Percentiles rank a stretch among this genome's conserved stretches.
phyloP scores from a whole-genome alignment of 345 rosid genomes.

The Cardamine occulta region DNA sequence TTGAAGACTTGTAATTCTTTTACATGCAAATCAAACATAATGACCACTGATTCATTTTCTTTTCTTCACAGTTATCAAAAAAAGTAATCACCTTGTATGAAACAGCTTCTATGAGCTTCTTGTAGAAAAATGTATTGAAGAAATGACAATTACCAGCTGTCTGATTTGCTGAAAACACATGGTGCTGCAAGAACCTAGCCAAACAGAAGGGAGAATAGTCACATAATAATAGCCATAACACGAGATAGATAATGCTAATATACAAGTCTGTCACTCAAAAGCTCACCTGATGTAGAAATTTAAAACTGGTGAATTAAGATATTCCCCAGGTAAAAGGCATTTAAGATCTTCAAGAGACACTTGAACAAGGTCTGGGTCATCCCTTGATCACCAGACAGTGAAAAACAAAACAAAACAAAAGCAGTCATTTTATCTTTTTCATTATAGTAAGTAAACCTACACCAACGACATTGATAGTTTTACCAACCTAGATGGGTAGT shows the following conservation, averaged over 20 bases:
- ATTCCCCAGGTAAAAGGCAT: constrained; percentile 72
- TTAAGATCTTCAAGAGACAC: constrained; percentile 61
- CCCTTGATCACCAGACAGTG: constrained; percentile 51
- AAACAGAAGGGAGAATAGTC: constrained; percentile 15
- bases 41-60: constrained; percentile 26
- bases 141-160: constrained; percentile 61
- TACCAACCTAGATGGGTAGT: constrained; percentile 75
- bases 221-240: constrained; percentile 5
- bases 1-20: neutral
- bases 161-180: constrained; percentile 54
- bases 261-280: constrained; percentile 7
- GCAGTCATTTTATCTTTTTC: neutral
- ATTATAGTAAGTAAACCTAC: constrained; percentile 3
- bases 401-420: neutral
- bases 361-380: constrained; percentile 69
- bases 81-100: constrained; percentile 60
- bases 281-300: constrained; percentile 84
- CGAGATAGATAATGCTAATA: neutral
- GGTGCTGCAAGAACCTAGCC: constrained; percentile 69
- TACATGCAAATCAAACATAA: constrained; percentile 5
- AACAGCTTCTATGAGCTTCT: constrained; percentile 84
- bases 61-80: constrained; percentile 1
- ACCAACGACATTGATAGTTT: constrained; percentile 6
- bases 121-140: constrained; percentile 86
- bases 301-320: constrained; percentile 76